Percentiles rank a stretch among this genome's conserved stretches.
Evolutionary conservation across 73 alveolate species (phyloP).

Genomic region (Tetrahymena thermophila): DNA sequence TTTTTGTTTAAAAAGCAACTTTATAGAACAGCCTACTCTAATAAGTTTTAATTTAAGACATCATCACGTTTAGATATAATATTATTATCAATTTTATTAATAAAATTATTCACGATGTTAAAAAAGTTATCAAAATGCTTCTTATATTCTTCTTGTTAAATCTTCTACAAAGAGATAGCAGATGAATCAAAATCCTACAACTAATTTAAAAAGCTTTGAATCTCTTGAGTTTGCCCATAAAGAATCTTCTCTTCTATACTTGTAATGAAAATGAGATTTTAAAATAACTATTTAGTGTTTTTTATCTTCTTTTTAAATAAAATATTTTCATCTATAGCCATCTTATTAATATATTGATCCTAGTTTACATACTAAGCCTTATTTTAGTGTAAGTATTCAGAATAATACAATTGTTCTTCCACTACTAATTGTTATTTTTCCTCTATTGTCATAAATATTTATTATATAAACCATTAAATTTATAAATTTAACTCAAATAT

Average conservation of each 20-base stretch:
- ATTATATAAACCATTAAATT: too few relatives aligned
- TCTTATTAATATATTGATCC: not conserved
- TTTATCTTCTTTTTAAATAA: too few relatives aligned
- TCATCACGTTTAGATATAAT: not conserved
- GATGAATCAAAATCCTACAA: not conserved
- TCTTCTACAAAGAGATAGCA: not conserved
- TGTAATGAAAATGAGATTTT: not conserved
- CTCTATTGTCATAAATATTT: too few relatives aligned
- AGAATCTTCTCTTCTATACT: not conserved
- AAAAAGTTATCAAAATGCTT: not conserved
- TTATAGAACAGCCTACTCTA: not conserved
- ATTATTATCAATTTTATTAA: not conserved
- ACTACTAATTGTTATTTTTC: too few relatives aligned
- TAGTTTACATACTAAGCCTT: not conserved
- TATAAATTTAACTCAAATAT: too few relatives aligned
- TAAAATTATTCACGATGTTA: too few relatives aligned
- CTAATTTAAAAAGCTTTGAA: too few relatives aligned
- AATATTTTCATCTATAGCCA: not conserved
- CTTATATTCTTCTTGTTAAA: not conserved
- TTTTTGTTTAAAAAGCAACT: not conserved
- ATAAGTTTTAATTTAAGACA: not conserved
- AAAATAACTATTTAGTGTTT: not conserved
- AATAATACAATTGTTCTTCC: too few relatives aligned
- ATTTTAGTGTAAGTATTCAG: not conserved
- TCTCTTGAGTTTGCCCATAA: too few relatives aligned